Evolutionary conservation across 352 stramenopile species (phyloP).

Genomic region (Pythium diclinum): DNA sequence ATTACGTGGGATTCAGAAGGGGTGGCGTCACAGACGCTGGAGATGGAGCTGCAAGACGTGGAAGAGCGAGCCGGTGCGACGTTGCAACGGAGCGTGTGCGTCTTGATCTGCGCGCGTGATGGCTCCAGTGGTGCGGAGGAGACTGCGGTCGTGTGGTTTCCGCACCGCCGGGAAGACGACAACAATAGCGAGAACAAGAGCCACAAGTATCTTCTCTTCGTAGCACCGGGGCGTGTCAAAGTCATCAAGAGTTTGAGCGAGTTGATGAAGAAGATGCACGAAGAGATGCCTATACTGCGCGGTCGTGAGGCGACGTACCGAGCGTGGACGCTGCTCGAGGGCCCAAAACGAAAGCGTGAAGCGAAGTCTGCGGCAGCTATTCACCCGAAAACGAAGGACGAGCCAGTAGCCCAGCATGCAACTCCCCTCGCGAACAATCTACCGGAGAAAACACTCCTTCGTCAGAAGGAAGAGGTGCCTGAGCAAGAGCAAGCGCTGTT

Average conservation of each 20-base stretch:
- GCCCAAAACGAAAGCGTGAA: background rate
- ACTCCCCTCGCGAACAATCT: background rate
- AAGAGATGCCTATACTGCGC: constrained; percentile 37
- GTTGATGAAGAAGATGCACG: constrained; percentile 48
- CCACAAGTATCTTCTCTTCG: constrained; percentile 47
- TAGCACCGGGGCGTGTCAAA: constrained; percentile 63
- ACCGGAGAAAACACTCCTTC: background rate
- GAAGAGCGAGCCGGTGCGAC: constrained; percentile 30
- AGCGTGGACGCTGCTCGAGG: constrained; percentile 36
- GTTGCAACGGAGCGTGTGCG: constrained; percentile 29
- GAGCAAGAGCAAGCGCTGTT: background rate
- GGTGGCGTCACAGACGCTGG: constrained; percentile 38
- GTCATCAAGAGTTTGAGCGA: constrained; percentile 51
- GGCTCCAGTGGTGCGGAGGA: background rate
- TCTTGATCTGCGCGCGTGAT: constrained; percentile 29
- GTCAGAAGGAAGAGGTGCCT: background rate
- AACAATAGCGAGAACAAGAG: constrained; percentile 4
- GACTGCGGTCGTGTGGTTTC: constrained; percentile 46
- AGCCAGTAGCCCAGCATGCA: background rate
- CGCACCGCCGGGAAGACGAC: constrained; percentile 8
- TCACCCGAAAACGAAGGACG: background rate
- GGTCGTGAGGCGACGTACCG: constrained; percentile 32
- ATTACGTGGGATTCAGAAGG: constrained; percentile 64
- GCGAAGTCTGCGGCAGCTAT: background rate
- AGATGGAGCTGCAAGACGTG: constrained; percentile 62